Evolutionary conservation across 768 basidiomycete genomes (phyloP).

Genomic region (Serendipita vermifera): DNA sequence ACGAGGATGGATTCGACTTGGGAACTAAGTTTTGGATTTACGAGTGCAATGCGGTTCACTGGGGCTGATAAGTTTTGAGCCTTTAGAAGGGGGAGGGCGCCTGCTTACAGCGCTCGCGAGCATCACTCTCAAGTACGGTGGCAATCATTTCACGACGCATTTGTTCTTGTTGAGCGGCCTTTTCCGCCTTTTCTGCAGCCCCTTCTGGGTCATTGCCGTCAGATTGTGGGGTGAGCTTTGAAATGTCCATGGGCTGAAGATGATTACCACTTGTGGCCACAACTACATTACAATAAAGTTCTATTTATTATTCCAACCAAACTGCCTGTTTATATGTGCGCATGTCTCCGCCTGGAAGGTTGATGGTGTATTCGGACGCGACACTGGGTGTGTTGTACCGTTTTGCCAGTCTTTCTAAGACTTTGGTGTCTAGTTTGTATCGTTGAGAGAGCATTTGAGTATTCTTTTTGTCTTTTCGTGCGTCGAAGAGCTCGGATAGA

Average conservation of each 20-base stretch:
- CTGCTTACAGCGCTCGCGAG: slow-evolving; percentile 62
- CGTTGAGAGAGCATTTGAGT: not conserved
- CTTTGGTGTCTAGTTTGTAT: not conserved
- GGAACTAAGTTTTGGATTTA: slow-evolving; percentile 66
- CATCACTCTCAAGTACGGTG: slow-evolving; percentile 61
- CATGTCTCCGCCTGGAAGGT: not conserved
- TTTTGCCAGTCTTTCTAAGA: not conserved
- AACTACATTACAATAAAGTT: not conserved
- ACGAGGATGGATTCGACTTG: slow-evolving; percentile 69
- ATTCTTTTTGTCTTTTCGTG: not conserved
- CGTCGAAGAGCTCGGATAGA: not conserved
- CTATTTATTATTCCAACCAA: slow-evolving; percentile 1
- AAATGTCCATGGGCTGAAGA: not conserved
- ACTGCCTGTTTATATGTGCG: not conserved
- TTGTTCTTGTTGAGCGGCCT: slow-evolving; percentile 49
- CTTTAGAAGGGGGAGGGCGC: not conserved
- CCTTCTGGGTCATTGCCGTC: slow-evolving; percentile 35
- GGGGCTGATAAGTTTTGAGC: not conserved
- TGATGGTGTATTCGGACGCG: not conserved
- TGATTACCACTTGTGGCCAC: not conserved
- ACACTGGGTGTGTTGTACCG: not conserved
- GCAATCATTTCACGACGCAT: slow-evolving; percentile 64
- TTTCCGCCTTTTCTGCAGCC: slow-evolving; percentile 31
- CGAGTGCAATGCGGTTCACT: slow-evolving; percentile 83
- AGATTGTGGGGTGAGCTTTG: not conserved